Evolutionary conservation across 2,329 filamentous ascomycete species (phyloP).

Genomic region (Nannizzia gypsea): DNA sequence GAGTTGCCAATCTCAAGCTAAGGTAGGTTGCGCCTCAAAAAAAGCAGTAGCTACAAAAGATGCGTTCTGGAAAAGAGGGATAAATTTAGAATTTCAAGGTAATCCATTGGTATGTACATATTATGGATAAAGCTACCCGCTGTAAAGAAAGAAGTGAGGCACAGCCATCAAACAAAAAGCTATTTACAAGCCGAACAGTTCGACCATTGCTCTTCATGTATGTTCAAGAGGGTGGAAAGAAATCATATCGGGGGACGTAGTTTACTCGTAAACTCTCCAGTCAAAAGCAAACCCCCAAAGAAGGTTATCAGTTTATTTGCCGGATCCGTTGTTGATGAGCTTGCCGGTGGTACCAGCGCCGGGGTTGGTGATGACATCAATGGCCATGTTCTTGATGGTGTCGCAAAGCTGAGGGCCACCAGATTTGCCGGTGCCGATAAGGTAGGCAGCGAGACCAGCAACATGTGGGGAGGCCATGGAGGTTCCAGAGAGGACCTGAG

Average conservation of each 20-base stretch:
- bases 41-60: not conserved
- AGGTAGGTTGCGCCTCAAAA: not conserved
- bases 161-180: not conserved
- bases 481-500: constrained; percentile 33
- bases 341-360: constrained; percentile 18
- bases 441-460: constrained; percentile 43
- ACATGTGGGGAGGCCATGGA: constrained; percentile 34
- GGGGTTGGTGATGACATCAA: constrained; percentile 15
- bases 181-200: not conserved
- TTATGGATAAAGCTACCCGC: not conserved
- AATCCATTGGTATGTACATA: not conserved
- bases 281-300: not conserved
- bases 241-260: not conserved
- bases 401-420: constrained; percentile 33
- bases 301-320: not conserved
- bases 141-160: not conserved
- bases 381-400: constrained; percentile 44
- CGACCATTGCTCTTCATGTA: not conserved
- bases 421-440: constrained; percentile 41
- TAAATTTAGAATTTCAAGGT: not conserved
- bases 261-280: not conserved
- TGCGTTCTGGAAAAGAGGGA: not conserved
- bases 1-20: not conserved
- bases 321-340: constrained; percentile 20
- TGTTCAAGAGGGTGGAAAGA: not conserved